Evolutionary conservation across 2,329 filamentous ascomycete genomes (phyloP), one percentile per base, ranked within the genome.

Genomic region (Verticillium albo-atrum): DNA sequence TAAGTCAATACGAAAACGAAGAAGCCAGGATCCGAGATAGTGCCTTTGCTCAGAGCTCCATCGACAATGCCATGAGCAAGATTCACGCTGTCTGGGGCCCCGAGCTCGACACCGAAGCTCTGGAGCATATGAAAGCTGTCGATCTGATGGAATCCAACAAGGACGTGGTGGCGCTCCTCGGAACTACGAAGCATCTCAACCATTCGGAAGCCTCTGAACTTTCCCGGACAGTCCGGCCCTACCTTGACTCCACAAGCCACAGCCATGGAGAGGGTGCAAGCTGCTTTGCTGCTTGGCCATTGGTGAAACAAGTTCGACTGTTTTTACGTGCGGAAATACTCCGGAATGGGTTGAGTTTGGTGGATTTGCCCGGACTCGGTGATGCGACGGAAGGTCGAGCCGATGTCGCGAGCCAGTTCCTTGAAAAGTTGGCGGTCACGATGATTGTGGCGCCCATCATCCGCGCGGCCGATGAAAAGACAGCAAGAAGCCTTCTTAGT

Each of bases 291-390:
- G 63, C 65, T 0, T 79, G 75, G 75, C 75, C 75, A 0, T 62
- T 78, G 1, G 69, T 78, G 1, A 61, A 70, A 0, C 54, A 67
- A 1, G 75, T 77, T 3, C 66, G 69, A 2, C 71, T 84, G 2
- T 83, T 75, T 56, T 71, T 75, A 10, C 80, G 76, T 56, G 72
- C 79, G 0, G 65, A 74, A 1, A 75, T 81, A 0, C 67, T 85
- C 1, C 74, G 74, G 1, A 76, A 79, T 3, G 81, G 82, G 0
- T 74, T 81, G 2, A 76, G 79, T 0, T 70, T 85, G 4, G 81
- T 84, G 0, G 81, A 85, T 61, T 71, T 85, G 0, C 82, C 82
- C 0, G 82, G 83, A 7, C 73, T 82, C 0, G 77, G 79, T 0
- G 83, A 86, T 20, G 59, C 61, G 0, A 61, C 65, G 0, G 58